Evolutionary conservation across 129 eudicot genomes (phyloP), one percentile per base, ranked within the genome.

Genomic region (Smallanthus sonchifolius): DNA sequence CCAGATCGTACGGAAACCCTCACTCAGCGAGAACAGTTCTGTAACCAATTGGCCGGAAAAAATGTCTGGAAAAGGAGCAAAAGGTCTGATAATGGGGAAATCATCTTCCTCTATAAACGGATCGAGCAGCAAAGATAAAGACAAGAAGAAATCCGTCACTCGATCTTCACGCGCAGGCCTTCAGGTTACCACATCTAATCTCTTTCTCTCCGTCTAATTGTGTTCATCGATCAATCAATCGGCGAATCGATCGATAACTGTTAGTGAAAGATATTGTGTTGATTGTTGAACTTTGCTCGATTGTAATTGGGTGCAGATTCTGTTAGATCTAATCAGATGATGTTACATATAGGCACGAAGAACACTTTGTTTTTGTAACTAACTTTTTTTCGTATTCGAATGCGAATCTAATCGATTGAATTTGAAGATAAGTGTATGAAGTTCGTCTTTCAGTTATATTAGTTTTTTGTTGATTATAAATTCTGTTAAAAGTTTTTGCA

Each of bases 101-200:
- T 28, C 86, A 5, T 59, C 81, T 7, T 8, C 48, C 32, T 28
- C 72, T 44, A 3, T 30, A 30, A 79, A 78, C 8, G 74, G 83
- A 32, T 80, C 86, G 2, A 87, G 68, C 75, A 80, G 44, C 81
- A 81, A 81, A 65, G 84, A 79, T 20, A 83, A 85, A 62, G 88
- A 88, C 74, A 88, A 86, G 87, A 88, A 88, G 81, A 86, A 80
- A 65, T 74, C 91, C 60, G 78, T 70, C 66, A 83, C 95, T 36
- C 95, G 95, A 65, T 88, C 95, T 43, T 84, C 87, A 48, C 91
- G 95, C 32, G 95, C 95, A 39, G 95, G 91, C 49, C 95, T 88
- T 7, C 95, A 88, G 95, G 91, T 88, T 2, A 10, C 9, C 60
- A 54, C 11, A 16, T 54, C 60, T 19, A 0, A 54, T 54, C 60